Conservation (phyloP, 768 basidiomycete genomes). For the Candolleomyces aberdarensis region DNA sequence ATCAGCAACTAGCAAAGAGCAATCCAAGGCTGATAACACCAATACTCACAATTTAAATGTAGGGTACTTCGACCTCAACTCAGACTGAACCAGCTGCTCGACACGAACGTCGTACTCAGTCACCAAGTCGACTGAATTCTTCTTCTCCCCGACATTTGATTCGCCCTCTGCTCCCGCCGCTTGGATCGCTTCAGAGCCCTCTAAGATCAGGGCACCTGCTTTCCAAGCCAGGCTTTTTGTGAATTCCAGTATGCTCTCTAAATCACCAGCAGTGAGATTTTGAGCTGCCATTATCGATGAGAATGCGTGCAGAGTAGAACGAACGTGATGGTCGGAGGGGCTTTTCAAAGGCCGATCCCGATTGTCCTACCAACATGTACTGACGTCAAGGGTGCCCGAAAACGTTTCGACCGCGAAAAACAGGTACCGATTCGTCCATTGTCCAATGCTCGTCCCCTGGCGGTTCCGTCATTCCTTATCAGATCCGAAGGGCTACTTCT, state of each 20-base stretch:
- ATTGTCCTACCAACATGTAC: too few species aligned
- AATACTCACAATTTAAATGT: slow-evolving; percentile 74
- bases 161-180: slow-evolving; percentile 32
- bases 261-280: slow-evolving; percentile 43
- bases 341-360: not conserved
- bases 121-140: slow-evolving; percentile 91
- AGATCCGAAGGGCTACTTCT: too few species aligned
- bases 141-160: slow-evolving; percentile 73
- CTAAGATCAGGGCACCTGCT: slow-evolving; percentile 73
- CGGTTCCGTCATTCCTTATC: too few species aligned
- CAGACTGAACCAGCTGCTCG: slow-evolving; percentile 76
- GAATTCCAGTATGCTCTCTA: slow-evolving; percentile 65
- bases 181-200: slow-evolving; percentile 75
- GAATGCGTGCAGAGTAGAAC: slow-evolving; percentile 3
- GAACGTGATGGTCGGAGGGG: not conserved
- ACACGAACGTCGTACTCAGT: slow-evolving; percentile 93
- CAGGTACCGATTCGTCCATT: too few species aligned
- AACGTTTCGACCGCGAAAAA: too few species aligned
- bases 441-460: too few species aligned
- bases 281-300: slow-evolving; percentile 28
- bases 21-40: not conserved
- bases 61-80: slow-evolving; percentile 66
- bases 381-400: too few species aligned
- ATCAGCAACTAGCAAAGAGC: not conserved
- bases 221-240: slow-evolving; percentile 66